A percentile compares a stretch with the other conserved stretches of the same genome.
phyloP scores from a whole-genome alignment of 495 filamentous ascomycete species.

The Neurospora intermedia region DNA sequence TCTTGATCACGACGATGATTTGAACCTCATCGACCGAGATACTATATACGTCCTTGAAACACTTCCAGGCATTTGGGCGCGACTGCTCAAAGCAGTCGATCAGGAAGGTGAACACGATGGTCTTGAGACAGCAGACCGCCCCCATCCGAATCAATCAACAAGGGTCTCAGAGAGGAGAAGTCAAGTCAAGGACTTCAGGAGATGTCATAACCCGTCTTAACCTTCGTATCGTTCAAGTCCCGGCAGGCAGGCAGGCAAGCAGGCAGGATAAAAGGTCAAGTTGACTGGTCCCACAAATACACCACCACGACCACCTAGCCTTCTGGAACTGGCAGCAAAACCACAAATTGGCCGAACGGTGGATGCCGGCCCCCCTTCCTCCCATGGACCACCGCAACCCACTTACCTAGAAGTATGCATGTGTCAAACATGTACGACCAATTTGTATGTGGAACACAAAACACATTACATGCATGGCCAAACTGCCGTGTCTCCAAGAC shows the following conservation, averaged over 20 bases:
- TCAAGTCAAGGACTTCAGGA: not conserved
- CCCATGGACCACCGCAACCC: not conserved
- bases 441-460: not conserved
- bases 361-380: not conserved
- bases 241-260: not conserved
- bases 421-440: conserved; percentile 1
- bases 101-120: not conserved
- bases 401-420: not conserved
- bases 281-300: not conserved
- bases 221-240: not conserved
- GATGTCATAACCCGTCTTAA: not conserved
- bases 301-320: not conserved
- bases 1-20: not conserved
- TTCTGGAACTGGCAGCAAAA: not conserved
- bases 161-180: not conserved
- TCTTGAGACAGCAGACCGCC: not conserved
- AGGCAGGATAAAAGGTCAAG: not conserved
- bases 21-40: not conserved
- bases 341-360: not conserved
- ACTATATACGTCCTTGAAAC: conserved; percentile 1
- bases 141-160: not conserved
- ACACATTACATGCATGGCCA: not conserved
- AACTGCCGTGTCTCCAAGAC: not conserved
- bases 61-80: not conserved
- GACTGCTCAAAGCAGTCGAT: not conserved